phyloP scores from a whole-genome alignment of 305 asterid species.

The Plantago coronopus region DNA sequence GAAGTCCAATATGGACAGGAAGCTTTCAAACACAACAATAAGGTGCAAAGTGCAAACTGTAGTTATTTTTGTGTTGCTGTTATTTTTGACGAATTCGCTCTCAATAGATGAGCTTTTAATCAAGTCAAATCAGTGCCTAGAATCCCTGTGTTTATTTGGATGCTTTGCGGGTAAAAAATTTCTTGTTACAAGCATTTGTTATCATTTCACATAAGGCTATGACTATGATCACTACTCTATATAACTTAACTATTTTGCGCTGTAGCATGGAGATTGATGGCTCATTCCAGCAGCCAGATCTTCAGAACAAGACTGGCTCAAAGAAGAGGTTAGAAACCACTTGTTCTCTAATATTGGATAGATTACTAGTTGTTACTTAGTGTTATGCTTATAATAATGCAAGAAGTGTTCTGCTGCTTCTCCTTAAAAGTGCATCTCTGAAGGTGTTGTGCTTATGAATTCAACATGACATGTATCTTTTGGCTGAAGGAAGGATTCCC shows the following conservation, averaged over 20 bases:
- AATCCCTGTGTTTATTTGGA: no score
- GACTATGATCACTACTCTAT: constrained; percentile 1
- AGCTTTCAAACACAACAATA: no score
- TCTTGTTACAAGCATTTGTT: not conserved
- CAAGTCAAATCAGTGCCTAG: no score
- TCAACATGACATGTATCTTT: no score
- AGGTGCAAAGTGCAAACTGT: no score
- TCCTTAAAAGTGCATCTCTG: not conserved
- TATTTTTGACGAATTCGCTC: no score
- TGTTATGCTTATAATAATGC: not conserved
- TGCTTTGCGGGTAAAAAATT: no score
- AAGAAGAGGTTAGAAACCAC: constrained; percentile 56
- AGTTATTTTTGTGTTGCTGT: no score
- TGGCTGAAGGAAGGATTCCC: not conserved
- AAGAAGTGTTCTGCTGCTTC: not conserved
- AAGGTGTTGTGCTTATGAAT: not conserved
- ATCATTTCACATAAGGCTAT: constrained; percentile 11
- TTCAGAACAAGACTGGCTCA: constrained; percentile 49
- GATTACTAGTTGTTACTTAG: no score
- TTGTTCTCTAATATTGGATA: not conserved
- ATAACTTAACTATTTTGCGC: constrained; percentile 14
- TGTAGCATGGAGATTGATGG: constrained; percentile 67
- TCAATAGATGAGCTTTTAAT: no score
- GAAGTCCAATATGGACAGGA: no score
- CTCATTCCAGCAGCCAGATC: constrained; percentile 63